Evolutionary conservation across 306 rosid species (phyloP).

Genomic region (Lotus japonicus): DNA sequence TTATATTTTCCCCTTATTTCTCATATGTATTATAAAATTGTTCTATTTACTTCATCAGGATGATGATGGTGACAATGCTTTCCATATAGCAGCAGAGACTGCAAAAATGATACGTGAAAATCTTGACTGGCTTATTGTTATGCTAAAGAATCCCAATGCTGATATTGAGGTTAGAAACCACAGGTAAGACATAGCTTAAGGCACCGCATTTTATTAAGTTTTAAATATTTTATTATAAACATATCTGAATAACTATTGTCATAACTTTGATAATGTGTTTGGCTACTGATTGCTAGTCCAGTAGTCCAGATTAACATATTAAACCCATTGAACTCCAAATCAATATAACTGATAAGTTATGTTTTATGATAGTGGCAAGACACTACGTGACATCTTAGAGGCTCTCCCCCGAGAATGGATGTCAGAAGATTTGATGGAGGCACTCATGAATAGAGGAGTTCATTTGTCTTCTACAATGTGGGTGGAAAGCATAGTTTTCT

Average conservation of each 20-base stretch:
- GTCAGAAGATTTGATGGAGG: constrained; percentile 95
- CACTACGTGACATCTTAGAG: constrained; percentile 81
- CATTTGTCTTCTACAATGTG: constrained; percentile 76
- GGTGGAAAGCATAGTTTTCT: constrained; percentile 23
- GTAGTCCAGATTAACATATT: neutral
- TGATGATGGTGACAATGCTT: constrained; percentile 94
- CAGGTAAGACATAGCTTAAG: constrained; percentile 49
- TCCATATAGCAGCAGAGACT: constrained; percentile 94
- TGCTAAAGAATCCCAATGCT: constrained; percentile 83
- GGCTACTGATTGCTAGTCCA: neutral
- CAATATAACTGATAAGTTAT: constrained; percentile 13
- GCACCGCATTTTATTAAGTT: neutral
- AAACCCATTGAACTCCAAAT: constrained; percentile 6
- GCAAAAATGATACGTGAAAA: constrained; percentile 96
- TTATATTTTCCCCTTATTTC: neutral
- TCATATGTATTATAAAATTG: neutral
- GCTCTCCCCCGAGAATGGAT: constrained; percentile 94
- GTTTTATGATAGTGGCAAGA: constrained; percentile 74
- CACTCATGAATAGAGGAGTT: constrained; percentile 65
- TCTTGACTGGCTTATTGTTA: constrained; percentile 87
- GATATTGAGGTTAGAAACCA: constrained; percentile 86
- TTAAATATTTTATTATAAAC: neutral
- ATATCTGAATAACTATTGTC: neutral
- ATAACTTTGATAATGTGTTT: neutral
- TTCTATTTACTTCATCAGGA: constrained; percentile 41